phyloP scores from a whole-genome alignment of 2,329 filamentous ascomycete species.

The Volutella citrinella region DNA sequence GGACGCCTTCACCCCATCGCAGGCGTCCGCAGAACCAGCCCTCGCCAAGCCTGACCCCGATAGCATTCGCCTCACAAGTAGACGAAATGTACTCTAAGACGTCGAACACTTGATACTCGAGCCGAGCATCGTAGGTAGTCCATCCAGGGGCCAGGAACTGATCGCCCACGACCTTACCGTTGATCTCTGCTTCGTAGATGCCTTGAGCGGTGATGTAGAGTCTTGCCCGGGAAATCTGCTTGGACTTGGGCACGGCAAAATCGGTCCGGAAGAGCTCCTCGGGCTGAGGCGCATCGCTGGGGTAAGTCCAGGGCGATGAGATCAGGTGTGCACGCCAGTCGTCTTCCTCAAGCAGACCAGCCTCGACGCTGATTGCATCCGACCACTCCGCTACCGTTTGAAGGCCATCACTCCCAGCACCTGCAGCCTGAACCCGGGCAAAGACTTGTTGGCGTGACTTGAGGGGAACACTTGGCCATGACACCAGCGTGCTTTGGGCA shows the following conservation, averaged over 20 bases:
- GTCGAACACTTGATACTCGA: conserved; percentile 50
- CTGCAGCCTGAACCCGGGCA: conserved; percentile 5
- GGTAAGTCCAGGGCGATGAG: conserved; percentile 16
- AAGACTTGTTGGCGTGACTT: conserved; percentile 11
- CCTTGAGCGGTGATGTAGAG: conserved; percentile 46
- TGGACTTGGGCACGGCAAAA: conserved; percentile 22
- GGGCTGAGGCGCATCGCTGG: conserved; percentile 13
- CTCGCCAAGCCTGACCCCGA: conserved; percentile 41
- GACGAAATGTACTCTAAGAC: conserved; percentile 39
- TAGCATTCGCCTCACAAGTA: conserved; percentile 31
- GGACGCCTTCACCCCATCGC: conserved; percentile 9
- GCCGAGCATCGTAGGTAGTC: conserved; percentile 45
- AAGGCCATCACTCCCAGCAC: conserved; percentile 5
- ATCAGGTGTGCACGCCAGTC: conserved; percentile 14
- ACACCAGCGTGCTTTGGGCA: conserved; percentile 6
- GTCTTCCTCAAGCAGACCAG: conserved; percentile 9
- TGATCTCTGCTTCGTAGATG: conserved; percentile 43
- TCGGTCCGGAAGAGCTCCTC: conserved; percentile 30
- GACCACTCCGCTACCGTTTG: conserved; percentile 14
- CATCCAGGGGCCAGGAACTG: conserved; percentile 47
- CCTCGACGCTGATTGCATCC: conserved; percentile 9
- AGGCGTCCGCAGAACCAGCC: conserved; percentile 43
- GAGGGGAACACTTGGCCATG: conserved; percentile 8
- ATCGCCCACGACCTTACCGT: conserved; percentile 37
- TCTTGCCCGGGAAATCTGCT: conserved; percentile 28